Conservation (phyloP, 352 stramenopile species). For the Aphanomyces cochlioides region DNA sequence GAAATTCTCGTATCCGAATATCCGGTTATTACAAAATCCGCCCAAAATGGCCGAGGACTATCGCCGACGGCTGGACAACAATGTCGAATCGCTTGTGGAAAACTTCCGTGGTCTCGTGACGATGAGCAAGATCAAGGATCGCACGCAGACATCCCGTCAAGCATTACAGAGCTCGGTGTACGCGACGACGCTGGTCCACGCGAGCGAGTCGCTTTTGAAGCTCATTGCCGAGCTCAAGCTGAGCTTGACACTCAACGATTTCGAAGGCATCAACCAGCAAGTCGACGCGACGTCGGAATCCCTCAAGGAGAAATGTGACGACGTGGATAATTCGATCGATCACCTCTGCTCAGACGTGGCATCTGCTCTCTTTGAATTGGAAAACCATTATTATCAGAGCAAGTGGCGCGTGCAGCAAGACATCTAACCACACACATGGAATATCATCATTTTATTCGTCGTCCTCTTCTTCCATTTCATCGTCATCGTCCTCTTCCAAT, state of each 20-base stretch:
- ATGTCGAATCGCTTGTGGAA: conserved; percentile 84
- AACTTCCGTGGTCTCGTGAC: conserved; percentile 84
- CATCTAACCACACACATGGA: conserved; percentile 1
- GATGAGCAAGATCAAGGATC: conserved; percentile 77
- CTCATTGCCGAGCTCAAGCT: conserved; percentile 82
- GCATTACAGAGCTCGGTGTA: conserved; percentile 80
- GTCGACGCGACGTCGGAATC: conserved; percentile 67
- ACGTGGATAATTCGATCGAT: conserved; percentile 71
- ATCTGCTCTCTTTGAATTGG: conserved; percentile 73
- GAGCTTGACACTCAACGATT: conserved; percentile 69
- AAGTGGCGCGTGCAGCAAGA: conserved; percentile 51
- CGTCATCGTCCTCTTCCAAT: conserved; percentile 53
- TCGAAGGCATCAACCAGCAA: conserved; percentile 84
- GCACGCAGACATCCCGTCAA: conserved; percentile 73
- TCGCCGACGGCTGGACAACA: conserved; percentile 79
- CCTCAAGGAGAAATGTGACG: conserved; percentile 59
- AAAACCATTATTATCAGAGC: conserved; percentile 82
- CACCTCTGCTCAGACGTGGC: conserved; percentile 76
- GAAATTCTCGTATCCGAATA: background rate
- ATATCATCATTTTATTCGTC: conserved; percentile 37
- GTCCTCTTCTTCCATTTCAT: conserved; percentile 40
- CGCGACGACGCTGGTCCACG: conserved; percentile 72
- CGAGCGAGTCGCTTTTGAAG: conserved; percentile 74
- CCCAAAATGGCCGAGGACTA: conserved; percentile 75
- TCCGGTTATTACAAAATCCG: conserved; percentile 3